Evolutionary conservation across 352 stramenopile genomes (phyloP), one percentile per base, ranked within the genome.

Genomic region (Globisporangium middletonii): DNA sequence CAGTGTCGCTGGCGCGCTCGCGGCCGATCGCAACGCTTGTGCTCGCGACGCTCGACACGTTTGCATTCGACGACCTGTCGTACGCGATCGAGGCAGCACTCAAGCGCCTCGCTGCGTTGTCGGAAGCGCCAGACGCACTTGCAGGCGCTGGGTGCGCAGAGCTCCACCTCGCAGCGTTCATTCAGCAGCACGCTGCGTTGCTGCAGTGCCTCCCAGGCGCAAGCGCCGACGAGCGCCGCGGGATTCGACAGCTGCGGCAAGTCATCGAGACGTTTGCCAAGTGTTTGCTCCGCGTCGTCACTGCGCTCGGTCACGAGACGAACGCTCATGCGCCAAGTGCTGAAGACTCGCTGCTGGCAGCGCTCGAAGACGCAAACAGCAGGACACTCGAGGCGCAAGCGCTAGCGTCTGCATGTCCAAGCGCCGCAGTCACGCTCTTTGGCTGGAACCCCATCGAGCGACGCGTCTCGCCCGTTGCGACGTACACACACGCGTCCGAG

Each of bases 101-200:
- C 33, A 82, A 77, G 57, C 57, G 57, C 11, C 51, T 89, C 16
- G 61, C 60, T 28, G 33, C 42, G 15, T 53, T 86, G 9, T 67
- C 83, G 30, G 67, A 83, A 50, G 48, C 62, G 3, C 64, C 74
- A 0, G 48, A 81, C 7, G 68, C 65, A 2, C 35, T 89, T n/a
- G 72, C 72, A 41, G 78, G 76, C 3, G 76, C 63, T 26, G 76
- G 78, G 1, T 86, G 74, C 30, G 55, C 63, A 3, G 78, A 89
- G 55, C 71, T 84, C 15, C 72, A 83, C 44, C 53, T 89, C 13
- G 67, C 74, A 9, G 43, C 55, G 6, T 68, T 65, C 57, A 30
- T 89, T n/a, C 65, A 65, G 12, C 44, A 62, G 35, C 66, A 79
- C 8, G 54, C 60, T 3, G 51, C 73, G 35, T 45, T 79, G 19